Evolutionary conservation across 768 basidiomycete species (phyloP), one percentile per base, ranked within the genome.

Genomic region (Termitomyces bulborhizus): DNA sequence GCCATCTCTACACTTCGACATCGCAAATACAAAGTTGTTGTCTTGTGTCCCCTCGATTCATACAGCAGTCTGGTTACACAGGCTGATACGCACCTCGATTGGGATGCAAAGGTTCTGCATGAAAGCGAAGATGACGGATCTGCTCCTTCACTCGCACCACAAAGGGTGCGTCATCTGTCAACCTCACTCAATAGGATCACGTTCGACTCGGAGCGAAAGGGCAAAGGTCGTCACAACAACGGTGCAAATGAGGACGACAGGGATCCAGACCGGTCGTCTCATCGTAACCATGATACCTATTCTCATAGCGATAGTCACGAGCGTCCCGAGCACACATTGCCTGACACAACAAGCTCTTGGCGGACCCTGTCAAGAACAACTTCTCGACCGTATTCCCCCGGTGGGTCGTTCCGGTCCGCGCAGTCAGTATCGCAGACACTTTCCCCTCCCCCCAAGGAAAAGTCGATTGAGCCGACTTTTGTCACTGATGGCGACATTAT

Each of bases 81-180:
- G 56, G 80, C 82, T 1, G 75, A 77, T 1, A 63, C 68, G 1
- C 74, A 75, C 54, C 63, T 77, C 37, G 74, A 78, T 49, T 84
- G 81, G 82, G 63, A 66, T 24, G 61, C 62, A 18, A 73, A 74
- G 31, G 62, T 79, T 40, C 61, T 80, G 6, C 68, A 59, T 29
- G 57, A 68, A 45, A 11, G 31, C 12, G n/a, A 24, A 26, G n/a
- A 26, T 12, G 27, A 39, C 34, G 47, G 42, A 32, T 40, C 39
- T 55, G 13, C 55, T 24, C 55, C 53, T 43, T 39, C 47, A 21
- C 55, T 55, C n/a, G 43, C 46, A 31, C 47, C 46, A 8, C 34
- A 32, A 21, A 49, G 53, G 16, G 12, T 36, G 6, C 56, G 51
- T n/a, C 56, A 51, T 13, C 42, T 24, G 13, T 16, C 31, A 8